Evolutionary conservation across 495 filamentous ascomycete genomes (phyloP), one percentile per base, ranked within the genome.

Genomic region (Letharia lupina): DNA sequence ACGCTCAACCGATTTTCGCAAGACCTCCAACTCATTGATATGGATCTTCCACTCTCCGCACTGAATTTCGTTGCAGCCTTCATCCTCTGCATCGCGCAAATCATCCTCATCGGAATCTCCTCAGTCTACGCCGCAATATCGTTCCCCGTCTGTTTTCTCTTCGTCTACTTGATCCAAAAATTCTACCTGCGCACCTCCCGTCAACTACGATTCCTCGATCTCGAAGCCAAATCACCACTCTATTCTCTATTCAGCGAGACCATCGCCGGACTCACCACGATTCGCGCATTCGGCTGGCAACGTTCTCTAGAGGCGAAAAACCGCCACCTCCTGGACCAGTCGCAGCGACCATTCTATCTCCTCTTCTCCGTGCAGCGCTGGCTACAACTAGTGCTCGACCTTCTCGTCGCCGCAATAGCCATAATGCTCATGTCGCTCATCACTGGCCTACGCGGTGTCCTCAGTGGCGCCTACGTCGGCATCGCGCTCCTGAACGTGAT

Each of bases 101-200:
- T 81, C 73, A 76, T 77, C 5, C 75, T 85, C 3, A 83, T 85
- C 33, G 79, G 75, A 5, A 73, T 77, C 8, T 74, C 79, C 35
- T 80, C 83, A 1, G 73, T 72, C 44, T 86, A 80, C 65, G 76
- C 77, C 0, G 83, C 82, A 0, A 79, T 82, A 45, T 77, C 80
- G 1, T 80, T 84, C 64, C 83, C 83, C 0, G 58, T 82, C 48
- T 75, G 81, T 10, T 67, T 81, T 41, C 66, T 81, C 15, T 69
- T 77, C 35, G 64, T 86, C 8, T 87, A 82, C 64, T 40, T 80
- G 20, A 77, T 89, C 8, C 84, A 87, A 67, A 83, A 82, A 62
- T 74, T 82, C 45, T 89, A 89, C 65, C 77, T 89, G 7, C 78
- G 82, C 15, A 89, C 86, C 2, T 87, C 85, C 3, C 81, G 85